phyloP scores from a whole-genome alignment of 2,329 filamentous ascomycete genomes.

The Neopestalotiopsis sp. region DNA sequence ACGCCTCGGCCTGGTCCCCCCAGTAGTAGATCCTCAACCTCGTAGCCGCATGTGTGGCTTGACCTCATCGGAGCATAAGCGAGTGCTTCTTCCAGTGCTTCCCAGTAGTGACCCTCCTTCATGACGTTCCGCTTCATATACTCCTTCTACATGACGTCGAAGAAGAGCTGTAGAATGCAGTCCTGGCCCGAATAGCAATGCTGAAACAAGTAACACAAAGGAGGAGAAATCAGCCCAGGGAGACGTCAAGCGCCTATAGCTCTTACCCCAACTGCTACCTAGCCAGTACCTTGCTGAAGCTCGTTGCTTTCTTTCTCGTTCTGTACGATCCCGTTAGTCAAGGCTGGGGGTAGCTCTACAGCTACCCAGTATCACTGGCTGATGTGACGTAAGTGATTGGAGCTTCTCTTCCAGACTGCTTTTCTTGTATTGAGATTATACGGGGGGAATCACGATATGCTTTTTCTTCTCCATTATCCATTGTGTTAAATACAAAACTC shows the following conservation, averaged over 20 bases:
- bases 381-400: slow-evolving; percentile 22
- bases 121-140: slow-evolving; percentile 20
- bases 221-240: not conserved
- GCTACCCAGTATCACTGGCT: not conserved
- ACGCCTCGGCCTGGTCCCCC: slow-evolving; percentile 4
- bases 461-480: not conserved
- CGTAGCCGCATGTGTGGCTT: slow-evolving; percentile 22
- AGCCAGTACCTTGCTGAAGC: not conserved
- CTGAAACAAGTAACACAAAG: not conserved
- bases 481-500: slow-evolving; percentile 16
- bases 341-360: not conserved
- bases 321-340: slow-evolving; percentile 3
- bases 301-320: not conserved
- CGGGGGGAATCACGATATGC: not conserved
- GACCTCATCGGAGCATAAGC: slow-evolving; percentile 17
- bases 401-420: slow-evolving; percentile 4
- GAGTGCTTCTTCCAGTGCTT: slow-evolving; percentile 10
- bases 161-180: slow-evolving; percentile 7
- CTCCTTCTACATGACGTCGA: slow-evolving; percentile 18
- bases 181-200: not conserved
- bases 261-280: slow-evolving; percentile 1
- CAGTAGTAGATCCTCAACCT: not conserved
- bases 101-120: slow-evolving; percentile 3
- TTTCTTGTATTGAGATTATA: not conserved
- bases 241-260: not conserved